Conservation (phyloP, 2,329 filamentous ascomycete species). For the Sarocladium oryzae region DNA sequence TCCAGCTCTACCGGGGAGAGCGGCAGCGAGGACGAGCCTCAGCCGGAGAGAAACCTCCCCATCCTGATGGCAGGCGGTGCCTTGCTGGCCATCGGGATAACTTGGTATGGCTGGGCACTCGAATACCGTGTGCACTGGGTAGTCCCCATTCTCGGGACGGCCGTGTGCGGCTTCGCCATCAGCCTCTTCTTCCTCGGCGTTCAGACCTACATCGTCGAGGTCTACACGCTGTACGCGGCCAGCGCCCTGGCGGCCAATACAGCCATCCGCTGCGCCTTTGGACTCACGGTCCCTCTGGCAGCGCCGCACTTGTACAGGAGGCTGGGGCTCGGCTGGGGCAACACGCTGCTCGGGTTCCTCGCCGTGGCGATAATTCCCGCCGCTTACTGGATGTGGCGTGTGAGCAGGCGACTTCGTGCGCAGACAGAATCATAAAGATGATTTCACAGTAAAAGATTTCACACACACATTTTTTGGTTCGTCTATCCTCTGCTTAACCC, state of each 20-base stretch:
- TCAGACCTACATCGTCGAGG: constrained; percentile 29
- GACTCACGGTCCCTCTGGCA: constrained; percentile 30
- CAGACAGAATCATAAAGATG: no score
- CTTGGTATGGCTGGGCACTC: constrained; percentile 18
- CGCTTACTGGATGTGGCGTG: constrained; percentile 12
- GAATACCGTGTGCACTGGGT: constrained; percentile 16
- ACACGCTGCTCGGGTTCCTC: constrained; percentile 32
- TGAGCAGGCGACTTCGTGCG: background rate
- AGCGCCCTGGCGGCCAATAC: constrained; percentile 18
- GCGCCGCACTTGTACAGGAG: constrained; percentile 30
- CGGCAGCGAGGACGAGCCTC: constrained; percentile 16
- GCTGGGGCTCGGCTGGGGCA: constrained; percentile 36
- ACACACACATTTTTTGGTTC: no score
- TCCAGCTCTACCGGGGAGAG: constrained; percentile 8
- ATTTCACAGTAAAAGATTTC: no score
- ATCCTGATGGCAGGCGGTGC: constrained; percentile 18
- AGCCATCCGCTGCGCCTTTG: constrained; percentile 23
- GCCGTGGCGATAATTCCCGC: constrained; percentile 26
- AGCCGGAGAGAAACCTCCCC: constrained; percentile 22
- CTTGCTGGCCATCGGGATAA: constrained; percentile 16
- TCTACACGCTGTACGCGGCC: constrained; percentile 17
- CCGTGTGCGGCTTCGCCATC: constrained; percentile 35
- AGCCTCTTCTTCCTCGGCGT: constrained; percentile 38
- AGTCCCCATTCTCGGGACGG: constrained; percentile 25
- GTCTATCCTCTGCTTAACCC: no score